Evolutionary conservation across 2,329 filamentous ascomycete species (phyloP).

Genomic region (Colletotrichum ledebouriae): DNA sequence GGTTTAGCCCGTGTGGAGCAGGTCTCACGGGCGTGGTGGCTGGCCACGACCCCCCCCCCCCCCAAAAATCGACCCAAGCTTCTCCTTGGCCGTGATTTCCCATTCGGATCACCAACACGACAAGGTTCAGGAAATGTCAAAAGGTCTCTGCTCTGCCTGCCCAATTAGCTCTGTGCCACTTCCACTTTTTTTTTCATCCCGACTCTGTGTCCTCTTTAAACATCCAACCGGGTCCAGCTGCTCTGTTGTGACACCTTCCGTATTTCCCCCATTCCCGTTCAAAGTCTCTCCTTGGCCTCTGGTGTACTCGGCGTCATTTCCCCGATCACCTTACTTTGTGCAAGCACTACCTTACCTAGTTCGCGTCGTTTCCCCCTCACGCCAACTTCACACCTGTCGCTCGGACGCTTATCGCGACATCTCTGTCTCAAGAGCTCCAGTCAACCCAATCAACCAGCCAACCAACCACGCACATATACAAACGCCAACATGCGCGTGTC

Average conservation of each 20-base stretch:
- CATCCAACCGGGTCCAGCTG: conserved; percentile 13
- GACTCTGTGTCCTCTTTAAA: conserved; percentile 38
- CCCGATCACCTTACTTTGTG: conserved; percentile 7
- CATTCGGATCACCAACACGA: conserved; percentile 36
- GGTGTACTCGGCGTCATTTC: conserved; percentile 27
- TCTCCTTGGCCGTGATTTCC: conserved; percentile 41
- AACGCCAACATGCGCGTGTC: conserved; percentile 68
- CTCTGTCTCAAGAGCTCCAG: conserved; percentile 25
- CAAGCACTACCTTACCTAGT: background rate
- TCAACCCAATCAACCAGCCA: conserved; percentile 27
- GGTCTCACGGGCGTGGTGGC: conserved; percentile 33
- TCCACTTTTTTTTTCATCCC: conserved; percentile 35
- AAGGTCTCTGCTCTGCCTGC: conserved; percentile 15
- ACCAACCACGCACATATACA: conserved; percentile 20
- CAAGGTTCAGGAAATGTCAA: conserved; percentile 38
- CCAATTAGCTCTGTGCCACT: conserved; percentile 26
- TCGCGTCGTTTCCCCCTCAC: conserved; percentile 35
- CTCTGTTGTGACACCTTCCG: conserved; percentile 10
- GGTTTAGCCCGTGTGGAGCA: background rate
- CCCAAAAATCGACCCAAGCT: conserved; percentile 34
- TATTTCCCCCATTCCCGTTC: conserved; percentile 18
- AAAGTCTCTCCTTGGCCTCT: conserved; percentile 37
- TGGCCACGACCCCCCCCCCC: conserved; percentile 5
- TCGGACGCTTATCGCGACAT: conserved; percentile 38
- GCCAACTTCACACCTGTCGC: conserved; percentile 18